A percentile compares a stretch with the other conserved stretches of the same genome.
Evolutionary conservation across 2,329 filamentous ascomycete genomes (phyloP).

Genomic region (Pseudopithomyces maydicus): DNA sequence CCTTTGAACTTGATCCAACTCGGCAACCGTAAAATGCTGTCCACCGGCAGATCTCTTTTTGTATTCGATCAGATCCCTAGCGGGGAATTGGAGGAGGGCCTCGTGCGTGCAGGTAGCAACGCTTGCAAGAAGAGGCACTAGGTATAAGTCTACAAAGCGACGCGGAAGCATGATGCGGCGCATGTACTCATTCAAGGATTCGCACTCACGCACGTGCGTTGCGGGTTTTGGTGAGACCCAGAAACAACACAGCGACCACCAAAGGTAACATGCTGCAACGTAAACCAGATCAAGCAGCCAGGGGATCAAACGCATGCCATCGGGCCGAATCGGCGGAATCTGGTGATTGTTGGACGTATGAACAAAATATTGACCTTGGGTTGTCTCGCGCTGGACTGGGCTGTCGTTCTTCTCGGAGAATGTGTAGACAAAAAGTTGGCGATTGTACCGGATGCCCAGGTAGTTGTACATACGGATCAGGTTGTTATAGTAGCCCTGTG

Average conservation of each 20-base stretch:
- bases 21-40: slow-evolving; percentile 57
- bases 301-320: slow-evolving; percentile 37
- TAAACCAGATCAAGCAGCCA: slow-evolving; percentile 54
- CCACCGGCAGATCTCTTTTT: slow-evolving; percentile 53
- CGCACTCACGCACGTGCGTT: slow-evolving; percentile 24
- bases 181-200: slow-evolving; percentile 58
- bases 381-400: slow-evolving; percentile 14
- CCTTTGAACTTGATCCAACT: slow-evolving; percentile 57
- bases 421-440: slow-evolving; percentile 59
- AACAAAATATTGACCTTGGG: slow-evolving; percentile 49
- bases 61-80: slow-evolving; percentile 59
- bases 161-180: slow-evolving; percentile 56
- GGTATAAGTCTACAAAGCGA: slow-evolving; percentile 55
- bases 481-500: slow-evolving; percentile 60
- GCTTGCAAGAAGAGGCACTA: slow-evolving; percentile 61
- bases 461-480: slow-evolving; percentile 62
- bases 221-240: slow-evolving; percentile 44
- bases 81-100: slow-evolving; percentile 58
- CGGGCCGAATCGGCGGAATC: slow-evolving; percentile 49
- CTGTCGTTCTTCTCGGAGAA: slow-evolving; percentile 39
- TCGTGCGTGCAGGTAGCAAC: slow-evolving; percentile 62
- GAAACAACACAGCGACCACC: slow-evolving; percentile 61
- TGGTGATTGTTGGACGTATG: slow-evolving; percentile 62
- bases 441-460: slow-evolving; percentile 56
- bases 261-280: slow-evolving; percentile 56